phyloP scores from a whole-genome alignment of 129 eudicot species.

The Calendula officinalis region DNA sequence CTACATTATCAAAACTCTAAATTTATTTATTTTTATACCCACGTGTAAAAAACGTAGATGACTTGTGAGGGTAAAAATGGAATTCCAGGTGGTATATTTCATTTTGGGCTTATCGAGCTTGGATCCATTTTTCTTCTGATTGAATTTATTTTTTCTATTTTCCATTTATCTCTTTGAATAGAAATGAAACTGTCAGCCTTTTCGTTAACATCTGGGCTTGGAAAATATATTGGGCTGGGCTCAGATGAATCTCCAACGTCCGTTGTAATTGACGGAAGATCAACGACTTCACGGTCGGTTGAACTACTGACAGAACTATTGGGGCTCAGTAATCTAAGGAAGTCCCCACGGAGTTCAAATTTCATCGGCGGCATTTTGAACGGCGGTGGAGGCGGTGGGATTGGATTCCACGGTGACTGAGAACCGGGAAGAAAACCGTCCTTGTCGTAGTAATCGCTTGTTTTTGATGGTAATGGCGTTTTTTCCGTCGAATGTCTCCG shows the following conservation, averaged over 20 bases:
- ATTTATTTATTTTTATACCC: no score
- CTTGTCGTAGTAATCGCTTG: conserved; percentile 25
- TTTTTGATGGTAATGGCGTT: conserved; percentile 54
- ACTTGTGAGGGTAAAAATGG: no score
- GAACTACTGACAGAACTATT: conserved; percentile 49
- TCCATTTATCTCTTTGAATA: conserved; percentile 14
- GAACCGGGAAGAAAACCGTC: conserved; percentile 29
- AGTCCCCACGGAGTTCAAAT: conserved; percentile 38
- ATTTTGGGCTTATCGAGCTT: no score
- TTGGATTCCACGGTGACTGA: conserved; percentile 36
- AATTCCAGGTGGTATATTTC: no score
- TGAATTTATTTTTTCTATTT: no score
- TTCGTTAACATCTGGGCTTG: conserved; percentile 21
- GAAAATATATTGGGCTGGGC: conserved; percentile 4
- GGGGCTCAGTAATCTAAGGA: conserved; percentile 38
- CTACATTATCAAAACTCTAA: no score
- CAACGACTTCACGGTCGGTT: conserved; percentile 47
- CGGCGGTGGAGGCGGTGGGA: conserved; percentile 44
- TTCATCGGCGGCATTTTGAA: conserved; percentile 20
- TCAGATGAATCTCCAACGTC: conserved; percentile 12
- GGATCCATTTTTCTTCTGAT: no score
- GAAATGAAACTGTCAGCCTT: conserved; percentile 19
- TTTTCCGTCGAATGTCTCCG: conserved; percentile 17
- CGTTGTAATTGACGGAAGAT: conserved; percentile 17
- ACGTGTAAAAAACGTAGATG: no score